Evolutionary conservation across 768 basidiomycete genomes (phyloP).

Genomic region (Boletus reticulatus): DNA sequence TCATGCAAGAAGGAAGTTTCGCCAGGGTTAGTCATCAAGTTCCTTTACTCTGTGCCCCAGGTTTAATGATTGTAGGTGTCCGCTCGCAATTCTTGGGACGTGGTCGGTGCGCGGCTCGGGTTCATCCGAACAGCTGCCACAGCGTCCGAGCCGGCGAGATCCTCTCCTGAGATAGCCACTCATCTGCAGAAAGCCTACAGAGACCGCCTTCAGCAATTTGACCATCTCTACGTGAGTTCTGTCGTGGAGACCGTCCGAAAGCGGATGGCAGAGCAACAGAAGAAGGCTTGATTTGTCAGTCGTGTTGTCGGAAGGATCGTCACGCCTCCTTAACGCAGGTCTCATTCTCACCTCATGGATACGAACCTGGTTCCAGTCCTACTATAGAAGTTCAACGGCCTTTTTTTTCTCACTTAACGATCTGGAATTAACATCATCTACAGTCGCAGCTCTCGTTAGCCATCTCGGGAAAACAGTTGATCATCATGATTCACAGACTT

Average conservation of each 20-base stretch:
- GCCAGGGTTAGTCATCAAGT: conserved; percentile 21
- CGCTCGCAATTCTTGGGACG: conserved; percentile 25
- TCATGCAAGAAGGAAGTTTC: conserved; percentile 34
- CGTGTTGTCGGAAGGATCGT: conserved; percentile 9
- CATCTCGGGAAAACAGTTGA: conserved; percentile 5
- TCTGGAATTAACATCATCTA: conserved; percentile 4
- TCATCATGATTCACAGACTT: conserved; percentile 6
- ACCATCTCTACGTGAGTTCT: conserved; percentile 33
- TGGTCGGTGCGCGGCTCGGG: conserved; percentile 28
- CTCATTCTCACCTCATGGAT: conserved; percentile 4
- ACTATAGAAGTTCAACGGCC: conserved; percentile 14
- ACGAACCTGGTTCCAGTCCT: conserved; percentile 5
- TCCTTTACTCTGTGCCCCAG: background rate
- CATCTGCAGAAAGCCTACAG: conserved; percentile 28
- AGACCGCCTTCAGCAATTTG: conserved; percentile 32
- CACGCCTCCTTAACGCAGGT: background rate
- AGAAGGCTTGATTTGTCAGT: conserved; percentile 20
- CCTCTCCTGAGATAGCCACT: conserved; percentile 23
- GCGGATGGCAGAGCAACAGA: conserved; percentile 32
- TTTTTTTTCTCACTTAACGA: conserved; percentile 2
- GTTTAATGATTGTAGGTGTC: conserved; percentile 18
- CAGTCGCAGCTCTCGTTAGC: background rate
- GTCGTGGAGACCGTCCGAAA: conserved; percentile 32
- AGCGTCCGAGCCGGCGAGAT: conserved; percentile 21
- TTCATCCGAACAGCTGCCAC: conserved; percentile 23